Conservation (phyloP, 768 basidiomycete genomes). For the Serendipita vermifera region DNA sequence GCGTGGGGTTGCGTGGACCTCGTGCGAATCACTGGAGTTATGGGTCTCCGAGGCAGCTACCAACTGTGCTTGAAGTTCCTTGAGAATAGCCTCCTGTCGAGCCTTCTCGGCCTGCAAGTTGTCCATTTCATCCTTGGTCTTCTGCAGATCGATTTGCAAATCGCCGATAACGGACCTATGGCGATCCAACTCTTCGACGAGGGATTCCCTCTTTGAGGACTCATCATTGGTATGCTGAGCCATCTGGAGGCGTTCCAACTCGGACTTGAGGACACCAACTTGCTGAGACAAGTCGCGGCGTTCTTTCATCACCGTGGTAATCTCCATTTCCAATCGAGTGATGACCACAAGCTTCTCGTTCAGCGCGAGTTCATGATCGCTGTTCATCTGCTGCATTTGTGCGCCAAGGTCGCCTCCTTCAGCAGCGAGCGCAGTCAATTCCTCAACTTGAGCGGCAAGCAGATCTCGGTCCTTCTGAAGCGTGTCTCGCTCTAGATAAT, state of each 20-base stretch:
- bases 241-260: slow-evolving; percentile 49
- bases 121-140: slow-evolving; percentile 73
- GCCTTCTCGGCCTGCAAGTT: slow-evolving; percentile 56
- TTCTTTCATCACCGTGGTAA: slow-evolving; percentile 30
- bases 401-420: slow-evolving; percentile 30
- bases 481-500: slow-evolving; percentile 36
- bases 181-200: slow-evolving; percentile 60
- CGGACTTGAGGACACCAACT: slow-evolving; percentile 38
- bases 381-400: slow-evolving; percentile 24
- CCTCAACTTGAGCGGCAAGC: slow-evolving; percentile 35
- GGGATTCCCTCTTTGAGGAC: slow-evolving; percentile 59
- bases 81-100: slow-evolving; percentile 52
- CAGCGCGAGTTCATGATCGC: slow-evolving; percentile 30
- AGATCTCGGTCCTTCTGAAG: slow-evolving; percentile 27
- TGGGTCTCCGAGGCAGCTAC: slow-evolving; percentile 12
- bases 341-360: slow-evolving; percentile 39
- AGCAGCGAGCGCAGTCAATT: slow-evolving; percentile 41
- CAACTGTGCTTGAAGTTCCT: slow-evolving; percentile 63
- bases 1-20: slow-evolving; percentile 13
- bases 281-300: slow-evolving; percentile 32
- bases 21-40: slow-evolving; percentile 15
- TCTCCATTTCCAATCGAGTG: slow-evolving; percentile 35
- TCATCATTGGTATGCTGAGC: slow-evolving; percentile 47
- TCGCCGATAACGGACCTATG: slow-evolving; percentile 67
- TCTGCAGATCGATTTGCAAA: slow-evolving; percentile 36